Evolutionary conservation across 108 stramenopile genomes (phyloP).

Genomic region (Nitzschia putrida): DNA sequence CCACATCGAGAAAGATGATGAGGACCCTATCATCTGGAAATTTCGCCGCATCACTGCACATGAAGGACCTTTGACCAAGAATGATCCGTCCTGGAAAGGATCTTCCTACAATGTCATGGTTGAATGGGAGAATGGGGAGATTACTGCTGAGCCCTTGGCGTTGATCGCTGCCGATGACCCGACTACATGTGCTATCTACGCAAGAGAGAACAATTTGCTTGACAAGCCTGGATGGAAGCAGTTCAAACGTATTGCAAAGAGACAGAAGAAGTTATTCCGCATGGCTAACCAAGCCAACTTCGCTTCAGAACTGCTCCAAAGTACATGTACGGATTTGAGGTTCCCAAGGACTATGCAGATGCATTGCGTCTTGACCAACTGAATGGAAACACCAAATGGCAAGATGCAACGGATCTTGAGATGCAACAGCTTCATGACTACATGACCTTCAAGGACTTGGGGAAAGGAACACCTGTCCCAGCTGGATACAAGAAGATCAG

Average conservation of each 20-base stretch:
- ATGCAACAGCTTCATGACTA: slow-evolving; percentile 28
- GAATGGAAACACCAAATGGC: too few species aligned
- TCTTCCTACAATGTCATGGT: slow-evolving; percentile 1
- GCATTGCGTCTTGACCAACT: slow-evolving; percentile 21
- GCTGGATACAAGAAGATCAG: slow-evolving; percentile 39
- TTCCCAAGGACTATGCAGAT: slow-evolving; percentile 24
- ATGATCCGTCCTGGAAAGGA: slow-evolving; percentile 10
- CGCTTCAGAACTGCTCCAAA: background rate
- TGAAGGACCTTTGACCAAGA: slow-evolving; percentile 13
- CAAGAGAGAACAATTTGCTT: slow-evolving; percentile 28
- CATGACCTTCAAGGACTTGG: slow-evolving; percentile 26
- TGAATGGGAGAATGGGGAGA: too few species aligned
- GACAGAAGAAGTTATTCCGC: slow-evolving; percentile 10
- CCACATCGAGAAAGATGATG: background rate
- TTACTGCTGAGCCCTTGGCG: slow-evolving; percentile 6
- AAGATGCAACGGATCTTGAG: slow-evolving; percentile 28
- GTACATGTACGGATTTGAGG: slow-evolving; percentile 33
- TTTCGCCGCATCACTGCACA: slow-evolving; percentile 11
- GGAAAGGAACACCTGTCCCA: slow-evolving; percentile 7
- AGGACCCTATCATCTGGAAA: background rate
- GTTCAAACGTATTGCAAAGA: slow-evolving; percentile 23
- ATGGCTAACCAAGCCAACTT: slow-evolving; percentile 15
- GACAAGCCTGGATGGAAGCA: slow-evolving; percentile 41
- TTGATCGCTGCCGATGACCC: too few species aligned
- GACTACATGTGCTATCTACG: slow-evolving; percentile 41